Base-by-base conservation (phyloP, 768 basidiomycete genomes). In the Trametes elegans region DNA sequence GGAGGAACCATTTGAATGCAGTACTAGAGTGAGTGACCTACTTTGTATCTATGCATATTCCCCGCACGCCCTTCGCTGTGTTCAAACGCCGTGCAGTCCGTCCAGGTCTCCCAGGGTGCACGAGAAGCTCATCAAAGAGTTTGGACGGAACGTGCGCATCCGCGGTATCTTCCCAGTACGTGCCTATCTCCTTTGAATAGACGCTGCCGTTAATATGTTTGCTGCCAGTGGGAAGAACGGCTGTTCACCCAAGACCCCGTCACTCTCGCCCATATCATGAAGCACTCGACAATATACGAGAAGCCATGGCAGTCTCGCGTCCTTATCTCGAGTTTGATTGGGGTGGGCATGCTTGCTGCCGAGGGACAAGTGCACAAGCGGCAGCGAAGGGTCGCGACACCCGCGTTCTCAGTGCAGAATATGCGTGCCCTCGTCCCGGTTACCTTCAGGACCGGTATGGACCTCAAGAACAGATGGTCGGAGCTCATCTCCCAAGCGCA, bases 241-340 rank as follows among this genome's bases (percentile, higher is more conserved):
- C 80, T 96, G 1, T 74, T 92, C 50, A 90, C 91, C 0, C 75
- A 92, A 38, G 93, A 96, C 65, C 89, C 92, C 5, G 67, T 79
- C 21, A 87, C 93, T 0, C 67, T 95, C 28, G 70, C 78, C 10
- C 84, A 95, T 64, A 78, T 96, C 34, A 73, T 94, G 45, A 85
- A 87, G 63, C 80, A 91, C 53, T 76, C 83, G 13, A 75, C 78
- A 35, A 74, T 84, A 32, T 93, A 91, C 64, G 87, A 91, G 66
- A 96, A 96, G 67, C 91, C 93, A 9, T 86, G 82, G 80, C 83
- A 84, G 58, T 87, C 90, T 2, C 82, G 93, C 23, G 74, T 77
- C 41, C 71, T 90, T 39, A 89, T 97, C 31, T 81, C 83, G 14
- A 76, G 80, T 51, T 79, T 94, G 55, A 88, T 97, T 54, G 93